Conservation (phyloP, 2,329 filamentous ascomycete species). For the Fusarium cyanostomum region DNA sequence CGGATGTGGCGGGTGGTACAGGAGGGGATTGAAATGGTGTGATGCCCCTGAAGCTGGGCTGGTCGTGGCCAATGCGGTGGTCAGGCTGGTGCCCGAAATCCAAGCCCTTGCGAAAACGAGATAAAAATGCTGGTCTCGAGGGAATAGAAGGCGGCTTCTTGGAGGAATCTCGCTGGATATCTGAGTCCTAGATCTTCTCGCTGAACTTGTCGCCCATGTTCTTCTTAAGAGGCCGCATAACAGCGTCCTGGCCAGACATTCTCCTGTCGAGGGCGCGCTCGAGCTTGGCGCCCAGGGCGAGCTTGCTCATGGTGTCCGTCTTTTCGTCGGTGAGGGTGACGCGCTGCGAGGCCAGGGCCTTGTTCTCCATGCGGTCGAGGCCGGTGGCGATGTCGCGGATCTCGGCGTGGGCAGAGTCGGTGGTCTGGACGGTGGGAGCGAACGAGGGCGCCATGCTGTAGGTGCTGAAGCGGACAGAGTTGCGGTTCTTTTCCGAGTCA, state of each 20-base stretch:
- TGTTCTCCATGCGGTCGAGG: slow-evolving; percentile 89
- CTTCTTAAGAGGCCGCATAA: slow-evolving; percentile 70
- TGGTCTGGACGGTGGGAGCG: slow-evolving; percentile 63
- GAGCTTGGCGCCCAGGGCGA: slow-evolving; percentile 89
- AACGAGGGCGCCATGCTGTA: slow-evolving; percentile 70
- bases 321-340: slow-evolving; percentile 78
- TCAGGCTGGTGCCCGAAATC: neutral
- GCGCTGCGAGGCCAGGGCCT: slow-evolving; percentile 82
- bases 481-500: slow-evolving; percentile 55
- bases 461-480: slow-evolving; percentile 67
- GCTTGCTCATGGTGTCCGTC: slow-evolving; percentile 81
- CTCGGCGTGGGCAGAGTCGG: slow-evolving; percentile 65
- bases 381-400: slow-evolving; percentile 78
- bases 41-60: neutral
- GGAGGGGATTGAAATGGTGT: neutral
- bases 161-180: neutral
- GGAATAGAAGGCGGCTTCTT: neutral
- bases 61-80: slow-evolving; percentile 1
- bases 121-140: slow-evolving; percentile 1
- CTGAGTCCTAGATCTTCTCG: slow-evolving; percentile 52
- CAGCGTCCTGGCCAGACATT: slow-evolving; percentile 89
- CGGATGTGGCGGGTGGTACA: neutral
- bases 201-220: slow-evolving; percentile 47
- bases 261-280: slow-evolving; percentile 86
- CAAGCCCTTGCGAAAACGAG: neutral